Evolutionary conservation across 371 early-diverging fungal genomes (phyloP).

Genomic region (Saksenaea oblongispora): DNA sequence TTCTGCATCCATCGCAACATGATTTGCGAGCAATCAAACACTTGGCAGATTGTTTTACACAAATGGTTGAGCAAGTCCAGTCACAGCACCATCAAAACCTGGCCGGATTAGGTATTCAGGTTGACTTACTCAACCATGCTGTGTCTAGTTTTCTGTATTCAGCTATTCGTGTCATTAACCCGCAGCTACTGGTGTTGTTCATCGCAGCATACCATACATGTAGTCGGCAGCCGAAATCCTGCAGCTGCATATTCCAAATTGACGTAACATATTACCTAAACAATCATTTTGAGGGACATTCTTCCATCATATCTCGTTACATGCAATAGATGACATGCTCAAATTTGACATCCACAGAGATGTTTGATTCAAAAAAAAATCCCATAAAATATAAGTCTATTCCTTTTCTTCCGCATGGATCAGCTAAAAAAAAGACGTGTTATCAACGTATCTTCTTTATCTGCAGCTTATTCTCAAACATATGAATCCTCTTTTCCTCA

Average conservation of each 20-base stretch:
- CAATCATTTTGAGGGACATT: neutral
- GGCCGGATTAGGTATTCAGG: no score
- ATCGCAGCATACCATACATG: neutral
- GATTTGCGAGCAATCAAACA: neutral
- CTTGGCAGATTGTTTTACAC: neutral
- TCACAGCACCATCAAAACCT: no score
- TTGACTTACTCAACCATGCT: neutral
- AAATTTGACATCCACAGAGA: neutral
- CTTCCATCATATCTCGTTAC: neutral
- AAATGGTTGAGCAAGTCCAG: no score
- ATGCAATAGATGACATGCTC: neutral
- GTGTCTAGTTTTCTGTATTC: no score
- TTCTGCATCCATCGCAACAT: constrained; percentile 2
- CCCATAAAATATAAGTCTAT: neutral
- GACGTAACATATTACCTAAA: neutral
- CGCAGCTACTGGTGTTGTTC: neutral
- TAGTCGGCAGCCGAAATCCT: neutral
- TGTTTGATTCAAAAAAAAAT: neutral
- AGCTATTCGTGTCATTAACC: no score
- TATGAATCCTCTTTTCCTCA: neutral
- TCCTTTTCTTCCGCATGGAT: constrained; percentile 15
- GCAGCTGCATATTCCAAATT: neutral
- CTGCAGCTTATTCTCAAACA: neutral
- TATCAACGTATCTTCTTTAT: neutral
- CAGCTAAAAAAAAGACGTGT: constrained; percentile 20